A percentile compares a stretch with the other conserved stretches of the same genome.
Conservation (phyloP, 495 filamentous ascomycete species). For the Pseudomonodictys pantanalensis region DNA sequence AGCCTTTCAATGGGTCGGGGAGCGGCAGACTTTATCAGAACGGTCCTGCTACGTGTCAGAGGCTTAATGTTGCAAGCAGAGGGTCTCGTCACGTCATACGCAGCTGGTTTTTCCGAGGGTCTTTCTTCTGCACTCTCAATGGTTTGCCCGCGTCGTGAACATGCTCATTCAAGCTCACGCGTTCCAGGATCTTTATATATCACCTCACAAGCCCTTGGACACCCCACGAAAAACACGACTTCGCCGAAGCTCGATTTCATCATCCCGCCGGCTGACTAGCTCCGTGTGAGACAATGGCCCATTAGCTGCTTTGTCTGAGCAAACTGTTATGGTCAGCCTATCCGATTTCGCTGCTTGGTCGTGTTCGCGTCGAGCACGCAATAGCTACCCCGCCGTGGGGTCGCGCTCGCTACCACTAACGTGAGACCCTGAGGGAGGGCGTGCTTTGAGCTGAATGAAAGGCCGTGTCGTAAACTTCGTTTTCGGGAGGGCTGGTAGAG, state of each 20-base stretch:
- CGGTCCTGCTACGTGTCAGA: too few species aligned
- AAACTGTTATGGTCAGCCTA: not conserved
- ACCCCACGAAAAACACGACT: not conserved
- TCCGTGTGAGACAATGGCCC: not conserved
- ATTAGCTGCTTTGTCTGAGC: not conserved
- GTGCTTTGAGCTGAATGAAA: not conserved
- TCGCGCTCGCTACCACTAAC: not conserved
- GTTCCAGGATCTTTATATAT: too few species aligned
- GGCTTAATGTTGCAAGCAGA: conserved; percentile 7
- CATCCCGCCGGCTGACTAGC: not conserved
- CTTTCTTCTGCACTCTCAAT: not conserved
- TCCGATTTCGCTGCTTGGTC: not conserved
- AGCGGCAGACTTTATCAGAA: not conserved
- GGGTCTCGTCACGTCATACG: conserved; percentile 31
- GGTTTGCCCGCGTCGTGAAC: not conserved
- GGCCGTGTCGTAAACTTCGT: too few species aligned
- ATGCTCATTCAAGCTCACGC: too few species aligned
- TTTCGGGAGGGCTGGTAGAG: too few species aligned
- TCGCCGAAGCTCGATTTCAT: not conserved
- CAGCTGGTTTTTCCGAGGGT: not conserved
- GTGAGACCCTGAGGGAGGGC: not conserved
- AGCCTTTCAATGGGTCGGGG: not conserved
- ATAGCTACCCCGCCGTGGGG: conserved; percentile 14
- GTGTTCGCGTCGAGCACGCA: conserved; percentile 21
- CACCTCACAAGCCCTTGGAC: not conserved